These are phyloP conservation scores for Solanum bulbocastanum DNA, from an alignment of 257 asterid genomes.

Conservation along the genomic window DNA sequence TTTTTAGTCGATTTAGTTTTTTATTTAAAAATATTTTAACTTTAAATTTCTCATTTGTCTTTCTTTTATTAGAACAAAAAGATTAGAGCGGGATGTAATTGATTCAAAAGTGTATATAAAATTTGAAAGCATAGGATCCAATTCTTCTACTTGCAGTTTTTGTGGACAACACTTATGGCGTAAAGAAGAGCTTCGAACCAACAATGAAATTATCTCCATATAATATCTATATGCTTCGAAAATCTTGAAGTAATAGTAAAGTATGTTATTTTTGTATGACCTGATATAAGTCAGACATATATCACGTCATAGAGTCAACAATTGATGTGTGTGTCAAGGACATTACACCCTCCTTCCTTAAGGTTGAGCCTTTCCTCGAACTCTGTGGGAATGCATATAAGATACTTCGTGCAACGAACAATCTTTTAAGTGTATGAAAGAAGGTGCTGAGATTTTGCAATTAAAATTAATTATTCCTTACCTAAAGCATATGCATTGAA, in stretches of 20 bases:
- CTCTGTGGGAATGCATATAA: no score
- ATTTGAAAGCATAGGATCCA: not conserved
- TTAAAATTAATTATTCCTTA: not conserved
- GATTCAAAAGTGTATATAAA: not conserved
- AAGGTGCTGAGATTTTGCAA: not conserved
- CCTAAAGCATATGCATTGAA: not conserved
- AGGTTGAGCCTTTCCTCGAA: not conserved
- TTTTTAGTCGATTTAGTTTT: not conserved
- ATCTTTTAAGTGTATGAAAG: not conserved
- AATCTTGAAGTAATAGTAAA: not conserved
- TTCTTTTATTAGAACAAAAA: not conserved
- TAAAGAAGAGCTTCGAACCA: not conserved
- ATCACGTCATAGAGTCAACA: no score
- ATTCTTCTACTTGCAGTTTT: not conserved
- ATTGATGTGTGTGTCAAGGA: not conserved
- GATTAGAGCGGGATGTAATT: not conserved
- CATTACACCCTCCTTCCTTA: not conserved
- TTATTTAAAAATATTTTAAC: not conserved
- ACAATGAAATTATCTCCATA: not conserved
- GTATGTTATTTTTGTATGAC: no score
- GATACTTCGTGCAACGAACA: not conserved
- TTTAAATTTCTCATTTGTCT: not conserved
- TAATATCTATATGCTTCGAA: not conserved
- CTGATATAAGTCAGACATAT: no score
- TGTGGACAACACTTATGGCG: not conserved